Evolutionary conservation across 1,284 basidiomycete species (phyloP), one percentile per base, ranked within the genome.

Genomic region (Irpex sp.): DNA sequence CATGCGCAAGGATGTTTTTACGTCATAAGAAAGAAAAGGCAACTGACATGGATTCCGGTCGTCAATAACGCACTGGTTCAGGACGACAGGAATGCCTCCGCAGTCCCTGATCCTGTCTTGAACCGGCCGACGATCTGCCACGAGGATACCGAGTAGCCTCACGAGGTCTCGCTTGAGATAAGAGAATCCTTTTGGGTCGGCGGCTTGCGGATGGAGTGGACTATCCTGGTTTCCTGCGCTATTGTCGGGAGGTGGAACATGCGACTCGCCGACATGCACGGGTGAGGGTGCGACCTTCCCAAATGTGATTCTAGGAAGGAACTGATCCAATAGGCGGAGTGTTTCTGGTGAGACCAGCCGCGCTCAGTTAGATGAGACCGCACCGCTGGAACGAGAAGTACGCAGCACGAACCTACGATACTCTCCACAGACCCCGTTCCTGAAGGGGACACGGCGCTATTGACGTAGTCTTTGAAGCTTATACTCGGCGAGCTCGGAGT

Each of bases 41-140:
- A 26, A 83, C 88, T 74, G 72, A 96, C 94, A 95, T 49, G 94
- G 93, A 75, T 96, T 97, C 62, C 88, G 78, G 69, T 95, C 94
- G 72, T 97, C 94, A 31, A 94, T 81, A 21, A 93, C 92, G 73
- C 93, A 96, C 77, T 95, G 79, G 68, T 89, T 89, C 81, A 97
- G 86, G 5, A 97, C 82, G 50, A 93, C 82, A 61, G 87, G 81
- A 63, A 97, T 86, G 35, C 94, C 94, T 5, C 85, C 88, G 61
- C 80, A 84, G 53, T 75, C 76, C 46, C 94, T 82, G 47, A 90
- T 83, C 5, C 84, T 82, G 72, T 95, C 90, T 72, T 95, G 94
- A 54, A 88, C 84, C 17, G 73, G 77, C 68, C 75, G 84, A 67
- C 83, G 79, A 50, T 83, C 82, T 69, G 90, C 85, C 50, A 84